Conservation (phyloP, 1,284 basidiomycete genomes). For the Trametes hirsuta region DNA sequence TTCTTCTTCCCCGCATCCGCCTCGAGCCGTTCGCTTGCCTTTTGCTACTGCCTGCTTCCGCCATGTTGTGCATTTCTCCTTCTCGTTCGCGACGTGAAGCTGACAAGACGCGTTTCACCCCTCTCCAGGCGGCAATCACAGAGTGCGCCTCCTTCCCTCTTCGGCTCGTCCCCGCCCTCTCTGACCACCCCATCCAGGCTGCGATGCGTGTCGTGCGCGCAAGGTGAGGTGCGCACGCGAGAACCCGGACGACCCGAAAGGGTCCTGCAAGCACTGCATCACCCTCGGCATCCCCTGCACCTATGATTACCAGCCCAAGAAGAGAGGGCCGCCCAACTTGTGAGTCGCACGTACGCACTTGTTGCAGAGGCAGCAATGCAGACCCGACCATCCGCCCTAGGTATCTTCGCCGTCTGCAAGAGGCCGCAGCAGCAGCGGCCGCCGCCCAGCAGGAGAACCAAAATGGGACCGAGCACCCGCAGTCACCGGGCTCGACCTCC, state of each 20-base stretch:
- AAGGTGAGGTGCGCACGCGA: conserved; percentile 82
- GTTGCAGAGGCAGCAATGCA: conserved; percentile 6
- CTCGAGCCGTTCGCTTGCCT: conserved; percentile 11
- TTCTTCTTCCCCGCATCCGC: conserved; percentile 34
- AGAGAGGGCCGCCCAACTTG: conserved; percentile 88
- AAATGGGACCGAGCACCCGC: conserved; percentile 43
- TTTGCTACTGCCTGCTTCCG: conserved; percentile 12
- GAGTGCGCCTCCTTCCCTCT: conserved; percentile 49
- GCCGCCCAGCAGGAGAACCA: conserved; percentile 39
- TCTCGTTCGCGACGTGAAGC: conserved; percentile 16
- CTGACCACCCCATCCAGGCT: conserved; percentile 51
- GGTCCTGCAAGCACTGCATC: conserved; percentile 82
- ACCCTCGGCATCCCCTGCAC: conserved; percentile 84
- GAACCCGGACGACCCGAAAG: conserved; percentile 72
- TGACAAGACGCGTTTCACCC: conserved; percentile 34
- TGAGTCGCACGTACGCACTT: conserved; percentile 37
- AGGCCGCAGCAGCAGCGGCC: conserved; percentile 67
- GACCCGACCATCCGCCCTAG: conserved; percentile 39
- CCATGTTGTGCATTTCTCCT: conserved; percentile 30
- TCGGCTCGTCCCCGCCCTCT: conserved; percentile 15
- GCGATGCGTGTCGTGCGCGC: conserved; percentile 82
- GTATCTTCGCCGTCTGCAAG: conserved; percentile 78
- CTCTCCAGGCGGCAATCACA: conserved; percentile 74
- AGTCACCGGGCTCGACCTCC: conserved; percentile 52
- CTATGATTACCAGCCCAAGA: conserved; percentile 91